Conservation (phyloP, 2,329 filamentous ascomycete species). For the Claviceps humidiphila region DNA sequence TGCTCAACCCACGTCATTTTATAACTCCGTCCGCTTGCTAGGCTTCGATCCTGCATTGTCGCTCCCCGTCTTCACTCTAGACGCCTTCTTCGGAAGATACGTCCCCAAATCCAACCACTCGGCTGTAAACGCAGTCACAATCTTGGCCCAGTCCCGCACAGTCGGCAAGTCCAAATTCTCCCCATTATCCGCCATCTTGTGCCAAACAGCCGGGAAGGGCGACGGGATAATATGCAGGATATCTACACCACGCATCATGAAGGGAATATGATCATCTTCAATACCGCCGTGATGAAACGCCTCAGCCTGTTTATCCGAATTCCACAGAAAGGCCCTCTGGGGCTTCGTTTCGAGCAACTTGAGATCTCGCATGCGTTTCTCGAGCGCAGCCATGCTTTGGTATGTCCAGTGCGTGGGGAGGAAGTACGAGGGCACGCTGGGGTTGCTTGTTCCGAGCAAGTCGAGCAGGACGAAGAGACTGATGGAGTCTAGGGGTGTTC, state of each 20-base stretch:
- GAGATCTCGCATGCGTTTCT: constrained; percentile 58
- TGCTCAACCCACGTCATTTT: neutral
- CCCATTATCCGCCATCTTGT: constrained; percentile 70
- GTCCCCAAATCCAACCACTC: constrained; percentile 77
- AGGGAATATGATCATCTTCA: constrained; percentile 84
- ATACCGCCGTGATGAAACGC: constrained; percentile 41
- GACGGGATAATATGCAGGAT: constrained; percentile 79
- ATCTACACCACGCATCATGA: constrained; percentile 74
- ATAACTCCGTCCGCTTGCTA: constrained; percentile 21
- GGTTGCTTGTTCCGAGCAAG: constrained; percentile 59
- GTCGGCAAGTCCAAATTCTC: constrained; percentile 70
- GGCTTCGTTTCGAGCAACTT: constrained; percentile 49
- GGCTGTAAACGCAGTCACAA: constrained; percentile 70
- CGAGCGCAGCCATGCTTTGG: constrained; percentile 57
- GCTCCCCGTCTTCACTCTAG: constrained; percentile 14
- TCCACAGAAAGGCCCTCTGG: constrained; percentile 45
- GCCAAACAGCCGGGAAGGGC: constrained; percentile 68
- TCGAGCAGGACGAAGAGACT: constrained; percentile 86
- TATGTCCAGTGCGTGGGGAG: constrained; percentile 91
- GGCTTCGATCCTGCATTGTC: constrained; percentile 11
- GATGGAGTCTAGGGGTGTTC: constrained; percentile 64
- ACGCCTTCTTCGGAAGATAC: constrained; percentile 18
- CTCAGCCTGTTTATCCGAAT: constrained; percentile 39
- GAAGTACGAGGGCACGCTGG: constrained; percentile 74
- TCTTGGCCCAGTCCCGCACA: constrained; percentile 74